These are phyloP conservation scores for Colletotrichum nymphaeae DNA, from an alignment of 2,329 filamentous ascomycete genomes.

Conservation along the genomic window DNA sequence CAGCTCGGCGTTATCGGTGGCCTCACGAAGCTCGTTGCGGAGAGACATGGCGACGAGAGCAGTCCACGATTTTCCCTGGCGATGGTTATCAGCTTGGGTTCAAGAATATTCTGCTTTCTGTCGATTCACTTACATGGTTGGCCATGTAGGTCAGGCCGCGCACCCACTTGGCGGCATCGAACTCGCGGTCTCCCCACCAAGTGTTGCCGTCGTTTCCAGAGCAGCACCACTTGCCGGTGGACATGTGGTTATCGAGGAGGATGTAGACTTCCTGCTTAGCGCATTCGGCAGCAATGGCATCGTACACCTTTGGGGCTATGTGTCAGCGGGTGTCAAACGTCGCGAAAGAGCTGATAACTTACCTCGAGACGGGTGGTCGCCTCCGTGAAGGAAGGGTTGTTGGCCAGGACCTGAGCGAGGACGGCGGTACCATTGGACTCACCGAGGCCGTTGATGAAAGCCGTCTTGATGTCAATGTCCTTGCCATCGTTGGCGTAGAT, in stretches of 20 bases:
- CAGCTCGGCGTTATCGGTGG: constrained; percentile 49
- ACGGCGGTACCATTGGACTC: constrained; percentile 63
- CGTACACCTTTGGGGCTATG: constrained; percentile 51
- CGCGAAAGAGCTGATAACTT: constrained; percentile 33
- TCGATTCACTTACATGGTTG: constrained; percentile 55
- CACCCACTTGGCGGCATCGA: constrained; percentile 68
- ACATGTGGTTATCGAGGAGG: constrained; percentile 72
- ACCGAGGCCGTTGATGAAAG: constrained; percentile 60
- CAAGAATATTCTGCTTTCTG: not conserved
- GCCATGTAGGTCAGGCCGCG: constrained; percentile 71
- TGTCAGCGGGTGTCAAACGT: not conserved
- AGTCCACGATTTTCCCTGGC: constrained; percentile 58
- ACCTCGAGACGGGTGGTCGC: constrained; percentile 65
- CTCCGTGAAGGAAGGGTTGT: constrained; percentile 67
- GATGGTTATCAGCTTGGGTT: constrained; percentile 9
- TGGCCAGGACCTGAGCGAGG: constrained; percentile 61
- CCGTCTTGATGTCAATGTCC: constrained; percentile 58
- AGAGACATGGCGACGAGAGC: constrained; percentile 61
- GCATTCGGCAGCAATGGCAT: constrained; percentile 70
- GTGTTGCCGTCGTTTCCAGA: constrained; percentile 64
- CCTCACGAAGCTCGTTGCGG: constrained; percentile 64
- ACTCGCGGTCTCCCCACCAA: constrained; percentile 72
- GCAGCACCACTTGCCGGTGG: constrained; percentile 69
- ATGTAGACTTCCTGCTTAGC: constrained; percentile 66
- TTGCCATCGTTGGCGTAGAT: constrained; percentile 60